These are phyloP conservation scores for Cutaneotrichosporon sp. DNA, from an alignment of 1,284 basidiomycete species.

Conservation along the genomic window DNA sequence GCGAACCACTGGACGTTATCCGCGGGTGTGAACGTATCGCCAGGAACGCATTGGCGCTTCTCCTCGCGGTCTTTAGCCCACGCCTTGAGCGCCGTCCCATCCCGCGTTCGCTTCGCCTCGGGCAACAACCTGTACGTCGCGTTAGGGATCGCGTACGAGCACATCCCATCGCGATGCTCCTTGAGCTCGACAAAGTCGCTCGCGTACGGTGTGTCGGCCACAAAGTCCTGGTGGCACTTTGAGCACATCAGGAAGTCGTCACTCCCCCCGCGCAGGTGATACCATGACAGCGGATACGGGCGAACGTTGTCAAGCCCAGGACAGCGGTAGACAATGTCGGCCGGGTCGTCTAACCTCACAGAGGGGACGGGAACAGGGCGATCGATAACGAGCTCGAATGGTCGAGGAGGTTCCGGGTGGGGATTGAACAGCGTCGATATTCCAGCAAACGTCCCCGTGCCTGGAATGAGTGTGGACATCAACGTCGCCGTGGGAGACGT, in stretches of 20 bases:
- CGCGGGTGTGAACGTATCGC: background rate
- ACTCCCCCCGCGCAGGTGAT: background rate
- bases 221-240: constrained; percentile 8
- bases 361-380: background rate
- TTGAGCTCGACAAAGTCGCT: constrained; percentile 1
- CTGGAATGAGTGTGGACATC: background rate
- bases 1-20: background rate
- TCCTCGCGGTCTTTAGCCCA: background rate
- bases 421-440: background rate
- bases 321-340: background rate
- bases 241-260: constrained; percentile 6
- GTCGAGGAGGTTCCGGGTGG: background rate
- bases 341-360: constrained; percentile 1
- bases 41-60: background rate
- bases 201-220: background rate
- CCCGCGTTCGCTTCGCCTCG: background rate
- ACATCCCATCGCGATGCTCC: constrained; percentile 1
- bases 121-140: background rate
- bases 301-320: background rate
- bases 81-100: background rate
- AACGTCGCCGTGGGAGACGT: background rate
- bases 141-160: constrained; percentile 5
- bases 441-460: background rate
- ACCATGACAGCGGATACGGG: constrained; percentile 1
- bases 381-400: constrained; percentile 5